A percentile compares a stretch with the other conserved stretches of the same genome.
Conservation (phyloP, 805 yeast genomes). For the Wickerhamomyces bisporus region DNA sequence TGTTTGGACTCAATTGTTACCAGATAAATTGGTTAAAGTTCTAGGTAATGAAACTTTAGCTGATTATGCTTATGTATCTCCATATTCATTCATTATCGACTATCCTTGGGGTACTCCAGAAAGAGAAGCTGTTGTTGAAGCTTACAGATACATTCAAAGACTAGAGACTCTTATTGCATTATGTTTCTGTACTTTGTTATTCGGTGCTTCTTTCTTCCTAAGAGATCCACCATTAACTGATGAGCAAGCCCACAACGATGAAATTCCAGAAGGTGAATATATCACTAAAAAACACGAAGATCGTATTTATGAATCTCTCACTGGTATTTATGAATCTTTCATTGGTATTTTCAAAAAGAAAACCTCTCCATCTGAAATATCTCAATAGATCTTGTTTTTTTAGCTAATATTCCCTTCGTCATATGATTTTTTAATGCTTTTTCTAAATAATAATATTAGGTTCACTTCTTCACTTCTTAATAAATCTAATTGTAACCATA, state of each 20-base stretch:
- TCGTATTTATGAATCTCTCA: conserved; percentile 14
- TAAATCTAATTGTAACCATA: too few species aligned
- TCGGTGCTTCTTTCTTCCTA: conserved; percentile 41
- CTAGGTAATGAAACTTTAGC: conserved; percentile 37
- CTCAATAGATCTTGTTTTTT: too few species aligned
- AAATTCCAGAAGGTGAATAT: conserved; percentile 18
- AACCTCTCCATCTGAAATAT: too few species aligned
- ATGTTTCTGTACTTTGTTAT: conserved; percentile 45
- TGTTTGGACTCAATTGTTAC: conserved; percentile 62
- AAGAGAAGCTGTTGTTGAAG: conserved; percentile 49
- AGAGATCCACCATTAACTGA: conserved; percentile 44
- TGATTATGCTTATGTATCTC: conserved; percentile 43
- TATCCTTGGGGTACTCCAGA: conserved; percentile 62
- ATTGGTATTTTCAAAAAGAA: conserved; percentile 2
- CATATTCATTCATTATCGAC: conserved; percentile 41
- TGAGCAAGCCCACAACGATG: conserved; percentile 20
- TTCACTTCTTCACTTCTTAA: too few species aligned
- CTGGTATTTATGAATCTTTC: too few species aligned
- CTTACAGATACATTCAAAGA: conserved; percentile 57
- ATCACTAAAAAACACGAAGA: conserved; percentile 17
- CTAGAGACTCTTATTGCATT: conserved; percentile 49
- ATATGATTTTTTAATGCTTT: too few species aligned
- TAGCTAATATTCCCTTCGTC: too few species aligned
- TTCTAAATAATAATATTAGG: too few species aligned
- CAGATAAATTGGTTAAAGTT: conserved; percentile 30